phyloP scores from a whole-genome alignment of 345 rosid genomes.

The Salix caprea region DNA sequence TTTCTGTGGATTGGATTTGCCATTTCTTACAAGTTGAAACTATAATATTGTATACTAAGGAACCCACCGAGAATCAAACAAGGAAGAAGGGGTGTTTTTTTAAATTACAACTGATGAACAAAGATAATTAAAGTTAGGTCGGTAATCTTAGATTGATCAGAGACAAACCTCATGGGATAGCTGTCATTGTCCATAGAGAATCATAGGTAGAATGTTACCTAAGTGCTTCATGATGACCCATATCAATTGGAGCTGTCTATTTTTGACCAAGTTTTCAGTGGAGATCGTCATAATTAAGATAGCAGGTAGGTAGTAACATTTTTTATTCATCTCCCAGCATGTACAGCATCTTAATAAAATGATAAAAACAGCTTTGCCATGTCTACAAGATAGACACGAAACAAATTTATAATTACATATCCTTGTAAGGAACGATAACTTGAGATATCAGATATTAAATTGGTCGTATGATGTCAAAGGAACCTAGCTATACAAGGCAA shows the following conservation, averaged over 20 bases:
- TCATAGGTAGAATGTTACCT: not conserved
- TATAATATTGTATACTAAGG: not conserved
- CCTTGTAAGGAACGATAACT: not conserved
- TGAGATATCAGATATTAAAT: not conserved
- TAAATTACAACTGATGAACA: not conserved
- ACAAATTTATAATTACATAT: not conserved
- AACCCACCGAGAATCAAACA: constrained; percentile 1
- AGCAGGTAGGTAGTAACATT: not conserved
- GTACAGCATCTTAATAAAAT: not conserved
- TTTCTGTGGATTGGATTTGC: not conserved
- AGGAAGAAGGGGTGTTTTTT: not conserved
- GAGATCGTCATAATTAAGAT: not conserved
- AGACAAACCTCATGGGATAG: constrained; percentile 1
- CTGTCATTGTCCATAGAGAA: not conserved
- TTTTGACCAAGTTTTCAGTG: constrained; percentile 1
- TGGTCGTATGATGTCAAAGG: not conserved
- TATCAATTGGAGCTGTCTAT: not conserved
- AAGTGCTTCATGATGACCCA: not conserved
- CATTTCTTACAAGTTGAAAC: not conserved
- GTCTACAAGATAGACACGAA: not conserved
- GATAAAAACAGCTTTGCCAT: not conserved
- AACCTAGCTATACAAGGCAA: not conserved
- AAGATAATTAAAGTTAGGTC: not conserved
- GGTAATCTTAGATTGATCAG: not conserved
- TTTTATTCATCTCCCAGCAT: not conserved